Evolutionary conservation across 495 filamentous ascomycete genomes (phyloP).

Genomic region (Clohesyomyces aquaticus): DNA sequence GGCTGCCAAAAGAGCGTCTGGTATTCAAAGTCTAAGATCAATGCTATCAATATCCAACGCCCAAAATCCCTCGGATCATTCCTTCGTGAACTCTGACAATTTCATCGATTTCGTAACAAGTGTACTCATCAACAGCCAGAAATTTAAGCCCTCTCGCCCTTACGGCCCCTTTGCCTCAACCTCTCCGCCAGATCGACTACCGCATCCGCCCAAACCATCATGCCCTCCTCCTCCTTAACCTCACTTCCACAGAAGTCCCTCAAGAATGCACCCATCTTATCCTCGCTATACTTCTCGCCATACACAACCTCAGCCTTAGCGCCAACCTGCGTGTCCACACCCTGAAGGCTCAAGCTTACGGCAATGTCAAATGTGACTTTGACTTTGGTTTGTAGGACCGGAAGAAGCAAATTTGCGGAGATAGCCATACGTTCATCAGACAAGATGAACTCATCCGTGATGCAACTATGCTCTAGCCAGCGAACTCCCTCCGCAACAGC

Average conservation of each 20-base stretch:
- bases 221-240: constrained; percentile 44
- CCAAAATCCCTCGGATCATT: not conserved
- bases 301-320: constrained; percentile 61
- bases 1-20: not conserved
- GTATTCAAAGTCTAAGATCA: not conserved
- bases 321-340: constrained; percentile 46
- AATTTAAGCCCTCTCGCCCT: constrained; percentile 42
- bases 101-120: not conserved
- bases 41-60: not conserved
- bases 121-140: not conserved
- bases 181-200: constrained; percentile 60
- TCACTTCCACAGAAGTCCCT: constrained; percentile 51
- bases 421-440: constrained; percentile 62
- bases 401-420: constrained; percentile 58
- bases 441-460: constrained; percentile 57
- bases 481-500: constrained; percentile 58
- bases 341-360: constrained; percentile 48
- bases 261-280: constrained; percentile 66
- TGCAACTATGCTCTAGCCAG: constrained; percentile 56
- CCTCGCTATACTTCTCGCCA: constrained; percentile 66
- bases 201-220: constrained; percentile 58
- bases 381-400: constrained; percentile 62
- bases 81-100: not conserved
- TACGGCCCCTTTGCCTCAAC: constrained; percentile 60
- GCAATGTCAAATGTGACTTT: constrained; percentile 57